Base-by-base conservation (phyloP, 2,329 filamentous ascomycete genomes). In the Corynespora cassiicola region DNA sequence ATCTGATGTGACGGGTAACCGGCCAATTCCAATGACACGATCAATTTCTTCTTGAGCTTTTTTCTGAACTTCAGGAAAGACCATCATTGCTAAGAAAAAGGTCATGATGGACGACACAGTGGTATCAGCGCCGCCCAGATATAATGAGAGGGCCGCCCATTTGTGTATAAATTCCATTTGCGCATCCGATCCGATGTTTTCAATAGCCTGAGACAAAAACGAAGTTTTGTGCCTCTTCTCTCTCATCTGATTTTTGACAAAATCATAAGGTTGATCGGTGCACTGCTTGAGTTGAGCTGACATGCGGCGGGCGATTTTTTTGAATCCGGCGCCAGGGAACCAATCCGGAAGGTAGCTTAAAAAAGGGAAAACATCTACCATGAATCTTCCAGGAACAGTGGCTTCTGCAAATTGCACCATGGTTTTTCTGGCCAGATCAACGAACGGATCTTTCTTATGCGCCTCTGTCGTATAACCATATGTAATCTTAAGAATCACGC, bases 41-140 rank as follows among this genome's bases (percentile, higher is more conserved):
- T 82, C 77, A 9, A 82, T 54, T 30, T 74, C 66, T 6, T 56
- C 60, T 44, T 72, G 72, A 0, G 73, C 75, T 45, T 78, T 79
- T 11, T 50, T 47, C 37, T 78, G 76, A 0, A 78, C 58, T 2
- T 57, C 49, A 4, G 74, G 75, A 20, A 75, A 75, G n/a, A 78
- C 65, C 11, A 68, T 71, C 57, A 80, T 80, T 0, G 77, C 78
- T 0, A 82, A 66, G 14, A 78, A 66, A 52, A 81, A 81, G 0
- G 49, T 56, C 19, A 58, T 48, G 3, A 76, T 45, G 0, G 70
- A 59, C 1, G 63, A 73, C 0, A 74, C 69, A 3, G 69, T 77
- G 1, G 65, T 73, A 2, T 75, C 69, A 5, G 69, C 76, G 4
- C 71, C 75, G 3, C 63, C 75, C 0, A 58, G 54, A 24, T 73